Evolutionary conservation across 2,329 filamentous ascomycete genomes (phyloP).

Genomic region (Penicillium sp.): DNA sequence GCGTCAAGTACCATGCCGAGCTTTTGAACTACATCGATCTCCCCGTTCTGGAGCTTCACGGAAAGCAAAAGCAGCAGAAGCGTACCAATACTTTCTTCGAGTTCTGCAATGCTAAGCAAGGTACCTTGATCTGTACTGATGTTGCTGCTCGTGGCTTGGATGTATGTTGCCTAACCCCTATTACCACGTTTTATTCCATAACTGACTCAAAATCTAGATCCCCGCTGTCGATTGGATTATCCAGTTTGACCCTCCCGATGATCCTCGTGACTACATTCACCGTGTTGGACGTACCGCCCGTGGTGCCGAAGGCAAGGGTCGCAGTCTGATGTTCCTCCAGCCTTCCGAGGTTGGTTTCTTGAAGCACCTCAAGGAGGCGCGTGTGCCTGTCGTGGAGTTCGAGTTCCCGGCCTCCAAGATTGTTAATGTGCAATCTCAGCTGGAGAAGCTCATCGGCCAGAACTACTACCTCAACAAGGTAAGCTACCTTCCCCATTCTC

Average conservation of each 20-base stretch:
- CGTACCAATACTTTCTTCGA: slow-evolving; percentile 99
- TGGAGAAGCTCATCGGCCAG: slow-evolving; percentile 89
- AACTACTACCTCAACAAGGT: slow-evolving; percentile 97
- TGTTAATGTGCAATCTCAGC: slow-evolving; percentile 81
- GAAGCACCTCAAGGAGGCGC: slow-evolving; percentile 82
- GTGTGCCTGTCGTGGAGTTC: slow-evolving; percentile 92
- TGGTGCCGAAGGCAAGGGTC: slow-evolving; percentile 77
- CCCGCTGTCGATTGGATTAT: slow-evolving; percentile 95
- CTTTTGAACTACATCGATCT: slow-evolving; percentile 97
- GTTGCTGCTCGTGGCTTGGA: slow-evolving; percentile 93
- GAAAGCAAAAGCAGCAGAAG: slow-evolving; percentile 98
- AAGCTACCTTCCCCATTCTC: slow-evolving; percentile 19
- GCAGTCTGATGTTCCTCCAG: slow-evolving; percentile 88
- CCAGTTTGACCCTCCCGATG: slow-evolving; percentile 92
- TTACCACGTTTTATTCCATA: background rate
- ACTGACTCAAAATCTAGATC: slow-evolving; percentile 48
- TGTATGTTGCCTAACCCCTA: slow-evolving; percentile 18
- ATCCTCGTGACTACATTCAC: slow-evolving; percentile 89
- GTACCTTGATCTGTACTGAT: slow-evolving; percentile 92
- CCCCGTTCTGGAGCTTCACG: slow-evolving; percentile 80
- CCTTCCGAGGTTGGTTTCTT: slow-evolving; percentile 91
- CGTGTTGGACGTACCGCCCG: slow-evolving; percentile 92
- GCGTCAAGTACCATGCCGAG: slow-evolving; percentile 93
- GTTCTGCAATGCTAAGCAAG: slow-evolving; percentile 80
- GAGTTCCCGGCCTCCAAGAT: slow-evolving; percentile 93